Conservation (phyloP, 1,139 yeast genomes). For the Yamadazyma jaroonii region DNA sequence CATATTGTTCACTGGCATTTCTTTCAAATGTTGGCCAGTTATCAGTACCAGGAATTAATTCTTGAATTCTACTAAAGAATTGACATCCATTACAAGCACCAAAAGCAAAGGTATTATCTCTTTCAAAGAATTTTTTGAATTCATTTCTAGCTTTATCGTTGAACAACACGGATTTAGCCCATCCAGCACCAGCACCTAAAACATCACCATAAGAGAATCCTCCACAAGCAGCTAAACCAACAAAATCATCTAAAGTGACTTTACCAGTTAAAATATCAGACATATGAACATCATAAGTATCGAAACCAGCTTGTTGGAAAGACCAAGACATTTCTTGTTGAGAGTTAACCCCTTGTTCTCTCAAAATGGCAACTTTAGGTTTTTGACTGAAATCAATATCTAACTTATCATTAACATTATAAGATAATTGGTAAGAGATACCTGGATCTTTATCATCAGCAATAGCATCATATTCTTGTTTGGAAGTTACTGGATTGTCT, state of each 20-base stretch:
- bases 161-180: slow-evolving; percentile 97
- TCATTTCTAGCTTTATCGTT: slow-evolving; percentile 74
- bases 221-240: slow-evolving; percentile 98
- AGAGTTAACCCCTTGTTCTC: slow-evolving; percentile 99
- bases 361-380: slow-evolving; percentile 92
- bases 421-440: slow-evolving; percentile 75
- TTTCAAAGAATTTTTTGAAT: slow-evolving; percentile 78
- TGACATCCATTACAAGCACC: slow-evolving; percentile 99
- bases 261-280: slow-evolving; percentile 79
- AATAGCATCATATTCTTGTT: slow-evolving; percentile 77
- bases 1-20: slow-evolving; percentile 91
- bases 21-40: slow-evolving; percentile 97
- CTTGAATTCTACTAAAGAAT: slow-evolving; percentile 83
- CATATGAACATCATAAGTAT: slow-evolving; percentile 94
- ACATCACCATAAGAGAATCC: slow-evolving; percentile 99
- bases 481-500: slow-evolving; percentile 90
- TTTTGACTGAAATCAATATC: slow-evolving; percentile 27
- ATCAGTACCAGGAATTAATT: slow-evolving; percentile 91
- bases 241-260: slow-evolving; percentile 74
- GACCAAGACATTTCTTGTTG: slow-evolving; percentile 99
- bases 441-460: slow-evolving; percentile 89
- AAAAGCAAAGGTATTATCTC: slow-evolving; percentile 93
- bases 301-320: slow-evolving; percentile 93
- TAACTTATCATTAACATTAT: slow-evolving; percentile 44
- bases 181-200: slow-evolving; percentile 97